Percentiles rank a stretch among this genome's conserved stretches.
Evolutionary conservation across 495 filamentous ascomycete species (phyloP).

Genomic region (Xylaria longipes): DNA sequence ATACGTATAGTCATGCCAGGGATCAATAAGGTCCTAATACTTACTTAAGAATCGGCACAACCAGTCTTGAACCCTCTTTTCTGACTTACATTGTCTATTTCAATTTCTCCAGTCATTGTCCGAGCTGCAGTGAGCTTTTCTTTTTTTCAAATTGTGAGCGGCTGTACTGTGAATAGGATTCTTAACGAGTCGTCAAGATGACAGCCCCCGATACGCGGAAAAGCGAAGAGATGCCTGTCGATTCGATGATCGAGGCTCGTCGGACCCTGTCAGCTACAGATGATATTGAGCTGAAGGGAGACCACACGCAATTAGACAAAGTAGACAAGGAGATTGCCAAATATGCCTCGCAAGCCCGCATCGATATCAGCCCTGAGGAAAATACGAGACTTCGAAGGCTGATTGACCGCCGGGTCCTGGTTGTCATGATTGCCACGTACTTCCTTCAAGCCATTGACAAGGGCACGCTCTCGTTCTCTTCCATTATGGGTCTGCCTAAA

Average conservation of each 20-base stretch:
- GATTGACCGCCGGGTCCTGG: constrained; percentile 57
- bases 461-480: constrained; percentile 71
- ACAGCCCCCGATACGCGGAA: background rate
- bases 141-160: background rate
- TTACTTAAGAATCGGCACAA: background rate
- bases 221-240: constrained; percentile 28
- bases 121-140: background rate
- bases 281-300: constrained; percentile 50
- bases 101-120: background rate
- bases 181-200: background rate
- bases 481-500: constrained; percentile 69
- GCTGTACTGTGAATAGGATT: background rate
- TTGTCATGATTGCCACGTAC: constrained; percentile 65
- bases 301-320: constrained; percentile 58
- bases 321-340: constrained; percentile 70
- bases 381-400: constrained; percentile 58
- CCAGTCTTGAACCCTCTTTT: background rate
- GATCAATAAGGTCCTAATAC: background rate
- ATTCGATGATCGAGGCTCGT: constrained; percentile 59
- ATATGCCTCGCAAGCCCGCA: constrained; percentile 58
- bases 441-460: constrained; percentile 79
- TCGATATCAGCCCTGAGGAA: constrained; percentile 62
- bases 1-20: background rate
- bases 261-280: constrained; percentile 46
- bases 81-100: background rate